Evolutionary conservation across 2,329 filamentous ascomycete genomes (phyloP), one percentile per base, ranked within the genome.

Genomic region (Penicillium sp.): DNA sequence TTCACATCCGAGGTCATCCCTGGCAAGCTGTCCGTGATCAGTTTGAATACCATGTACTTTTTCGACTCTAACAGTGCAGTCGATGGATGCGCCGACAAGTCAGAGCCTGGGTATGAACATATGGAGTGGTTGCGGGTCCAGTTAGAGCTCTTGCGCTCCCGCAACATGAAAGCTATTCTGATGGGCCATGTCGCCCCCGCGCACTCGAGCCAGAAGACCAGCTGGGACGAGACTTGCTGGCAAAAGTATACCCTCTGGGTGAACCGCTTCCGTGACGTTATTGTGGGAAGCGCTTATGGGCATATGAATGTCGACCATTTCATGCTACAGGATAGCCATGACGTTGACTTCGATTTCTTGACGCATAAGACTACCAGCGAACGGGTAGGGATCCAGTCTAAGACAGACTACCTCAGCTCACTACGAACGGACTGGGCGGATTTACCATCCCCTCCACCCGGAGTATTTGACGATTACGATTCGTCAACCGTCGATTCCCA

Each of bases 221-320:
- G 86, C 60, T 99, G 95, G 95, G 92, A 97, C 64, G 93, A 98
- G 79, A 92, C 90, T 0, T 99, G 95, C 77, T 99, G 93, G 93
- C 93, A 97, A 73, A 97, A 96, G 72, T 99, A 96, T 75, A 90
- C 91, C 0, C 78, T 98, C 4, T 98, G 93, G 91, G 78, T 93
- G 68, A 84, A 87, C 65, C 91, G 96, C 73, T 99, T 92, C 74
- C 89, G 95, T 33, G 95, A 99, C 72, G 88, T 99, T 37, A 82
- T 99, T 21, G 82, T 93, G 21, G 87, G 85, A 13, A 87, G 86
- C 26, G 70, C 96, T 6, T 99, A 90, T 69, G 95, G 93, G 1
- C 95, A 99, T 72, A 98, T 99, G 95, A 99, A 99, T 70, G 90
- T 97, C 63, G 95, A 99, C 68, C 95, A 99, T 74, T 99, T 99